Evolutionary conservation across 345 rosid genomes (phyloP).

Genomic region (Eucalyptus melliodora): DNA sequence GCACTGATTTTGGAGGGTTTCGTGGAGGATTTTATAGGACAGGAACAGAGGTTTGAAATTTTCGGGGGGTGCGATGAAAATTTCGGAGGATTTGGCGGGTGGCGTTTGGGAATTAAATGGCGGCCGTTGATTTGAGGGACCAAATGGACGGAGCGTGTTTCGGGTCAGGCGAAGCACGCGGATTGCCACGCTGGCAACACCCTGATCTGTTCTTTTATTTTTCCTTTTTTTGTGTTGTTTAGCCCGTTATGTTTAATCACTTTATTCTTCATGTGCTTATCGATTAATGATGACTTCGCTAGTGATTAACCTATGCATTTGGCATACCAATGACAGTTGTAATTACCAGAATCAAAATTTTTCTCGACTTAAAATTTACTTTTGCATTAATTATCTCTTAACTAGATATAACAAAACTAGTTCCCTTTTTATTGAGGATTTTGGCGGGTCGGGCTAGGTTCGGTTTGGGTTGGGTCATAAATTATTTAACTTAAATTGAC

Average conservation of each 20-base stretch:
- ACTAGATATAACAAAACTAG: background rate
- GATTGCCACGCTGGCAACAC: background rate
- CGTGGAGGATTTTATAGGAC: background rate
- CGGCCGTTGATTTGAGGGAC: background rate
- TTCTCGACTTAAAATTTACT: background rate
- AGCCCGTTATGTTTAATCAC: background rate
- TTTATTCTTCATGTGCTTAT: background rate
- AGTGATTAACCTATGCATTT: background rate
- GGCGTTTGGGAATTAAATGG: background rate
- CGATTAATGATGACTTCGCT: background rate
- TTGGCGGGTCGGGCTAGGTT: too few species aligned
- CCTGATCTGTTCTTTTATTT: background rate
- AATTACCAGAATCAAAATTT: background rate
- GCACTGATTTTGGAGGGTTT: background rate
- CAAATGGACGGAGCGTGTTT: background rate
- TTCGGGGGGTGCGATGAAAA: background rate
- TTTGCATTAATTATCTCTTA: background rate
- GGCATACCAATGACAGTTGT: background rate
- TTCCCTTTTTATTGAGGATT: background rate
- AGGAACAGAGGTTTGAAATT: background rate
- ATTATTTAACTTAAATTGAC: accelerated
- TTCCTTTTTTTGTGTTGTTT: background rate
- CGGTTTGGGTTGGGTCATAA: accelerated
- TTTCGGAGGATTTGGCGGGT: background rate
- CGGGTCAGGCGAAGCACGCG: background rate